Conservation (phyloP, 2,329 filamentous ascomycete species). For the Didymosphaeria variabile region DNA sequence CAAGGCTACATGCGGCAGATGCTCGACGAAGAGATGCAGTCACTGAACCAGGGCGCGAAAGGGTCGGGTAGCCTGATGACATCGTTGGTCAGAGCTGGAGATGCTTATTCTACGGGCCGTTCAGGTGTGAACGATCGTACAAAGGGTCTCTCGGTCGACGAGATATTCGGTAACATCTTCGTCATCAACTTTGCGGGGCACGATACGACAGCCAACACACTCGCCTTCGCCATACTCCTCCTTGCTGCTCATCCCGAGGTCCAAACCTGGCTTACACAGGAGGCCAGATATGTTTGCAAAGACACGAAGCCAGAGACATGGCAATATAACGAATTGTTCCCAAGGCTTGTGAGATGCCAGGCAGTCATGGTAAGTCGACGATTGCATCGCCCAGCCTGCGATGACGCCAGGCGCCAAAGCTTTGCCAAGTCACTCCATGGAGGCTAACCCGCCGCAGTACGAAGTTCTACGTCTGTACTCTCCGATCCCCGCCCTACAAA, state of each 20-base stretch:
- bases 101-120: not conserved
- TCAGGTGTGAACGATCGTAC: not conserved
- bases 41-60: slow-evolving; percentile 12
- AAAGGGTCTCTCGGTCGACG: slow-evolving; percentile 21
- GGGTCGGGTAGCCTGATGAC: slow-evolving; percentile 26
- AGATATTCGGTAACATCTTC: slow-evolving; percentile 56
- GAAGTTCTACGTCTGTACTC: slow-evolving; percentile 57
- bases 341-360: slow-evolving; percentile 53
- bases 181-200: slow-evolving; percentile 62
- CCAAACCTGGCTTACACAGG: slow-evolving; percentile 58
- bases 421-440: too few relatives aligned
- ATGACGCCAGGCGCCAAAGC: too few relatives aligned
- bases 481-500: slow-evolving; percentile 42
- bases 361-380: slow-evolving; percentile 39
- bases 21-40: slow-evolving; percentile 22
- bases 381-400: too few relatives aligned
- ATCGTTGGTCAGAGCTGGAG: slow-evolving; percentile 19
- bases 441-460: slow-evolving; percentile 22
- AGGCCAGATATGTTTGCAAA: slow-evolving; percentile 33
- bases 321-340: slow-evolving; percentile 51
- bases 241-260: slow-evolving; percentile 56
- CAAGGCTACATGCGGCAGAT: slow-evolving; percentile 24
- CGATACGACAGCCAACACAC: slow-evolving; percentile 59
- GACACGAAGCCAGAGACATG: slow-evolving; percentile 20
- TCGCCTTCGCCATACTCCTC: slow-evolving; percentile 55